Evolutionary conservation across 2,329 filamentous ascomycete species (phyloP).

Genomic region (Phaeophleospora eucalypticola): DNA sequence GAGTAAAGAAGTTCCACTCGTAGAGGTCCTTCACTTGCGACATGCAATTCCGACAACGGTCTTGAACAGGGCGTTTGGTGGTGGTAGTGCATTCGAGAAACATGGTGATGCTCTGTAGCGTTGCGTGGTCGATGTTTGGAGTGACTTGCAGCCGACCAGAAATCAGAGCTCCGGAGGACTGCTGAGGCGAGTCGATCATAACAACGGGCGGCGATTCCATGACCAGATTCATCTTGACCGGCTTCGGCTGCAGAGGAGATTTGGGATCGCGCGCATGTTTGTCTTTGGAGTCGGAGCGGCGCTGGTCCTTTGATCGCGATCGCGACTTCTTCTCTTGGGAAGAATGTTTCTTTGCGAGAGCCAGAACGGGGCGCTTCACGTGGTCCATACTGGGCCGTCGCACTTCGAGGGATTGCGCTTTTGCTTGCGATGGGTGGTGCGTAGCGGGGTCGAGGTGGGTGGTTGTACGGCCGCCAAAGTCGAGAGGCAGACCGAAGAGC

Average conservation of each 20-base stretch:
- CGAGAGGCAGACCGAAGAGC: slow-evolving; percentile 33
- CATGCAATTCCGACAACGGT: slow-evolving; percentile 73
- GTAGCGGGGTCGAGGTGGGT: slow-evolving; percentile 5
- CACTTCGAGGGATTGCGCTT: slow-evolving; percentile 15
- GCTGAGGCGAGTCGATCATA: slow-evolving; percentile 70
- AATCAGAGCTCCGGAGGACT: slow-evolving; percentile 78
- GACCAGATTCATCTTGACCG: slow-evolving; percentile 54
- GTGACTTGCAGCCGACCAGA: slow-evolving; percentile 76
- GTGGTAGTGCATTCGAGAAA: slow-evolving; percentile 64
- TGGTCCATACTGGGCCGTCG: slow-evolving; percentile 33
- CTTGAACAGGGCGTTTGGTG: slow-evolving; percentile 76
- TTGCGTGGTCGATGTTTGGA: slow-evolving; percentile 62
- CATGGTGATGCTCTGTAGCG: slow-evolving; percentile 68
- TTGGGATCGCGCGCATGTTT: slow-evolving; percentile 21
- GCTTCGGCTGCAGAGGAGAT: slow-evolving; percentile 27
- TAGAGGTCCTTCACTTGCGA: slow-evolving; percentile 69
- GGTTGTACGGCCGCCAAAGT: slow-evolving; percentile 21
- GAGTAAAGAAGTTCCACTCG: slow-evolving; percentile 71
- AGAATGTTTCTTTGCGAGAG: slow-evolving; percentile 17
- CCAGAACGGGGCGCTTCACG: slow-evolving; percentile 30
- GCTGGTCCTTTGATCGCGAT: slow-evolving; percentile 20
- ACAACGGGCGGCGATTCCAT: slow-evolving; percentile 86
- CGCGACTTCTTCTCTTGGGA: slow-evolving; percentile 12
- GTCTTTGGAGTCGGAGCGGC: slow-evolving; percentile 28
- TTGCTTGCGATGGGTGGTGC: slow-evolving; percentile 13